These are phyloP conservation scores for Boletus sp. DNA, from an alignment of 768 basidiomycete genomes.

Conservation along the genomic window DNA sequence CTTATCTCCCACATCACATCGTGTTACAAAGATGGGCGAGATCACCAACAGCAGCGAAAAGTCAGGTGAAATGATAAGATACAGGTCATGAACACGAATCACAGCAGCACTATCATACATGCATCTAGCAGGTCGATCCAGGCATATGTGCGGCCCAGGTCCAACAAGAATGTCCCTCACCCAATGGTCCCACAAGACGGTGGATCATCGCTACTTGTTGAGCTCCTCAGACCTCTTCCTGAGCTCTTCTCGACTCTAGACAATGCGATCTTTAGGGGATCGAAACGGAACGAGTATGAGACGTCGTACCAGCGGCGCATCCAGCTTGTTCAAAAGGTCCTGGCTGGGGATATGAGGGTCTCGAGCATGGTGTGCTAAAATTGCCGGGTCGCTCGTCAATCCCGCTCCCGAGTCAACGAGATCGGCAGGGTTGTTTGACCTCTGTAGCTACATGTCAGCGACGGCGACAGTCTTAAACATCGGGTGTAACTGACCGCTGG, in stretches of 20 bases:
- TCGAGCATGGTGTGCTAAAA: slow-evolving; percentile 46
- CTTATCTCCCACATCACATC: too few species aligned
- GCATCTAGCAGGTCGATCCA: background rate
- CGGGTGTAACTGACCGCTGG: slow-evolving; percentile 46
- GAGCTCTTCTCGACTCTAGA: slow-evolving; percentile 52
- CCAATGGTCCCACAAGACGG: background rate
- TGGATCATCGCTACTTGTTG: slow-evolving; percentile 31
- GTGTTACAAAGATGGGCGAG: too few species aligned
- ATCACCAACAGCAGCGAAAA: background rate
- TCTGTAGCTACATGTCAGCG: slow-evolving; percentile 33
- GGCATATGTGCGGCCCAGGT: too few species aligned
- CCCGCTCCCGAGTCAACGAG: slow-evolving; percentile 37
- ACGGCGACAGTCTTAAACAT: background rate
- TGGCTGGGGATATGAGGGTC: slow-evolving; percentile 49
- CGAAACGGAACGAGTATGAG: background rate
- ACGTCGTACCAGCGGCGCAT: slow-evolving; percentile 46
- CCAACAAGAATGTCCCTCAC: background rate
- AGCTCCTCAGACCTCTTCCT: slow-evolving; percentile 43
- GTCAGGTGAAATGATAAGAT: background rate
- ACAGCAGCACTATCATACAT: background rate
- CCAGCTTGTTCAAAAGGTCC: slow-evolving; percentile 43
- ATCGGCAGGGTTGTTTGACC: slow-evolving; percentile 58
- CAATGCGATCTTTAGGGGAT: background rate
- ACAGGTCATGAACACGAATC: background rate
- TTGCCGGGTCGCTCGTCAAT: slow-evolving; percentile 37